A percentile compares a stretch with the other conserved stretches of the same genome.
phyloP scores from a whole-genome alignment of 306 rosid genomes.

The Vicia sativa region DNA sequence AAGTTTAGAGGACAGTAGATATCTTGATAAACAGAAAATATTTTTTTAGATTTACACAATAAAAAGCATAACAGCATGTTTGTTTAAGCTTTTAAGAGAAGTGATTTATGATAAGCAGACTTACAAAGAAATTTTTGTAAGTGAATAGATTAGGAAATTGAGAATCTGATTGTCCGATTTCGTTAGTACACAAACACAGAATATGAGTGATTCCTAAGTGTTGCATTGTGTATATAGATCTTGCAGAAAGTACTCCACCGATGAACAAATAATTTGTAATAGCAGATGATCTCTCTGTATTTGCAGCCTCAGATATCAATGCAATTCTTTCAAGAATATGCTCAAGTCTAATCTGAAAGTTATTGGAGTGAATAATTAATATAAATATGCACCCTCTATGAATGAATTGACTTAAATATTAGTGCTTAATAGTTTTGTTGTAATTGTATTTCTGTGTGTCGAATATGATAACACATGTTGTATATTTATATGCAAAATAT shows the following conservation, averaged over 20 bases:
- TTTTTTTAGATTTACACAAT: not conserved
- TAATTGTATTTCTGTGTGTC: no score
- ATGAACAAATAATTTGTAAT: slow-evolving; percentile 65
- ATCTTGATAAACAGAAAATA: not conserved
- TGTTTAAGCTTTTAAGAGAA: not conserved
- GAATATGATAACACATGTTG: no score
- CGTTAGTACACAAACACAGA: slow-evolving; percentile 81
- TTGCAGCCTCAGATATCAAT: slow-evolving; percentile 85
- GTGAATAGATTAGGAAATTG: slow-evolving; percentile 72
- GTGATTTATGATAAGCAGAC: slow-evolving; percentile 30
- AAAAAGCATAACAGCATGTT: not conserved
- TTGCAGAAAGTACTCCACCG: slow-evolving; percentile 85
- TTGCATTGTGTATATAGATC: slow-evolving; percentile 76
- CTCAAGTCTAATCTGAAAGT: slow-evolving; percentile 82
- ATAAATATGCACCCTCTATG: slow-evolving; percentile 8
- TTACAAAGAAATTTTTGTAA: slow-evolving; percentile 76
- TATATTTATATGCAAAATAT: no score
- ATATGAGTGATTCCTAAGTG: slow-evolving; percentile 77
- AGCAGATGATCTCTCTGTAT: slow-evolving; percentile 73
- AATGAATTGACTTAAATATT: not conserved
- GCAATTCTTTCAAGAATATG: slow-evolving; percentile 86
- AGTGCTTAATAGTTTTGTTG: no score
- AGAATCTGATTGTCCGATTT: slow-evolving; percentile 90
- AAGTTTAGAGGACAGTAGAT: not conserved
- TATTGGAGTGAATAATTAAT: slow-evolving; percentile 14